Evolutionary conservation across 129 eudicot species (phyloP).

Genomic region (Helianthus annuus): HanXRQr2.0-SUNRISE NC_035437.2:149770354-149770853

Average conservation of each 20-base stretch:
- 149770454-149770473: not conserved
- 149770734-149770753: constrained; percentile 3
- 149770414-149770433: no score
- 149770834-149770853: constrained; percentile 29
- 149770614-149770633: constrained; percentile 6
- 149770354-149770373: no score
- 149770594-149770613: not conserved
- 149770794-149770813: not conserved
- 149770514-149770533: no score
- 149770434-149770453: no score
- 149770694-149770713: constrained; percentile 16
- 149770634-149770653: constrained; percentile 10
- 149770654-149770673: not conserved
- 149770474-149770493: not conserved
- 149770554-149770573: constrained; percentile 1
- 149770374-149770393: no score
- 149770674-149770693: constrained; percentile 6
- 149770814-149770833: constrained; percentile 20
- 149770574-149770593: not conserved
- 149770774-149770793: not conserved
- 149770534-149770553: not conserved
- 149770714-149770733: constrained; percentile 8
- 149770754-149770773: constrained; percentile 19
- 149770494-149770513: no score
- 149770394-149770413: no score